Percentiles rank a stretch among this genome's conserved stretches.
Evolutionary conservation across 352 stramenopile species (phyloP).

Genomic region (Phytophthora podocarpi): DNA sequence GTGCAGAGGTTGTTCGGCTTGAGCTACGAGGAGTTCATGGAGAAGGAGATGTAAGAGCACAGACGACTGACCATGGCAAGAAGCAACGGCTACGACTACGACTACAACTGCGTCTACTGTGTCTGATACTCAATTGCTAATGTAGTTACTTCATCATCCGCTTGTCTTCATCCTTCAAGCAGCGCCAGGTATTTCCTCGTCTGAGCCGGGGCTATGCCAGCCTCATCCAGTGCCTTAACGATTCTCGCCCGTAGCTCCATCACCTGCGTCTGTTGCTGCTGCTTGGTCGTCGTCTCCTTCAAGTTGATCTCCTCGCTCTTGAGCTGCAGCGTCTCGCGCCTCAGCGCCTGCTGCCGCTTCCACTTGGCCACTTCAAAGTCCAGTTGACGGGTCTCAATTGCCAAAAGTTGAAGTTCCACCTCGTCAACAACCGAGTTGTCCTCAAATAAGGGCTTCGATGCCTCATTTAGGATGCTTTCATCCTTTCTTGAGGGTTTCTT

Average conservation of each 20-base stretch:
- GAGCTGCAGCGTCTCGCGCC: constrained; percentile 21
- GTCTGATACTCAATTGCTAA: neutral
- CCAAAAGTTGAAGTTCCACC: constrained; percentile 23
- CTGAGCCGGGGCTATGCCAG: constrained; percentile 4
- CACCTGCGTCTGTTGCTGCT: constrained; percentile 22
- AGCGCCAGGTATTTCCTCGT: constrained; percentile 24
- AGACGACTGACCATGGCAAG: too few relatives aligned
- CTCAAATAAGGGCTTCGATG: neutral
- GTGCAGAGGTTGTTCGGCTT: constrained; percentile 84
- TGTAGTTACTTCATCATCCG: neutral
- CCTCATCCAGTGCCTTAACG: constrained; percentile 24
- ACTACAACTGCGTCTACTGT: neutral
- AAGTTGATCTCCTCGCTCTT: constrained; percentile 32
- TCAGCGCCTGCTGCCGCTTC: constrained; percentile 31
- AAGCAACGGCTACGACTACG: too few relatives aligned
- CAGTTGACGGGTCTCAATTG: constrained; percentile 17
- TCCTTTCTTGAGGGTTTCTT: neutral
- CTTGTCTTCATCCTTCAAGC: constrained; percentile 18
- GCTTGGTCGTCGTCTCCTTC: constrained; percentile 28
- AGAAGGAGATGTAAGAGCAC: constrained; percentile 51
- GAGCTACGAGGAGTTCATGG: constrained; percentile 94
- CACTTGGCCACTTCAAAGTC: constrained; percentile 36
- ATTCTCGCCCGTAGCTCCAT: constrained; percentile 30
- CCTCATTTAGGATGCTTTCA: neutral
- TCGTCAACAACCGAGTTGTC: neutral